Percentiles rank a stretch among this genome's conserved stretches.
phyloP scores from a whole-genome alignment of 2,329 filamentous ascomycete genomes.

The Zymoseptoria brevis region DNA sequence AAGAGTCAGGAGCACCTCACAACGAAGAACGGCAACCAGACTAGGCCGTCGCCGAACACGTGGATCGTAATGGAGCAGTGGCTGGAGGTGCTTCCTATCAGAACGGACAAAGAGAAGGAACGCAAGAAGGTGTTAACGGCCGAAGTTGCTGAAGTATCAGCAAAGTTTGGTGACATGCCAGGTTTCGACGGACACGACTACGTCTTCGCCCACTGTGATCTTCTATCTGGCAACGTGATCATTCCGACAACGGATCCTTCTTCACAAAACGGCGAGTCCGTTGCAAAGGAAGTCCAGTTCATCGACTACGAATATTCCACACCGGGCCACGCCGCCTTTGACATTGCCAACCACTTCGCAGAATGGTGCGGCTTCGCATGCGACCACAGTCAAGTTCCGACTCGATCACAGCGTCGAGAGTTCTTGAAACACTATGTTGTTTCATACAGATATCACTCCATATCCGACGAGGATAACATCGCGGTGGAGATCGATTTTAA shows the following conservation, averaged over 20 bases:
- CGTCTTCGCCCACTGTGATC: slow-evolving; percentile 90
- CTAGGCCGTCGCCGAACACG: slow-evolving; percentile 73
- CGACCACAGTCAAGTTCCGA: slow-evolving; percentile 77
- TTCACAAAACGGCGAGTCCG: slow-evolving; percentile 18
- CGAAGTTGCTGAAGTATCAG: slow-evolving; percentile 64
- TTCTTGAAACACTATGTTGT: slow-evolving; percentile 80
- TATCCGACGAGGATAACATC: slow-evolving; percentile 37
- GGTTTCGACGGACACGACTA: slow-evolving; percentile 72
- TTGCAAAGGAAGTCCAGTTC: slow-evolving; percentile 54
- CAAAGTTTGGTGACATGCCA: slow-evolving; percentile 64
- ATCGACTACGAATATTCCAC: slow-evolving; percentile 99
- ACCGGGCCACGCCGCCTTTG: slow-evolving; percentile 88
- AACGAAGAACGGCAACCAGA: slow-evolving; percentile 28
- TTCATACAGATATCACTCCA: slow-evolving; percentile 51
- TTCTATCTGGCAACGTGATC: slow-evolving; percentile 95
- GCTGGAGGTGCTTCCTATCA: slow-evolving; percentile 74
- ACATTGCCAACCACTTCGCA: slow-evolving; percentile 95
- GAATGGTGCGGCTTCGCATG: slow-evolving; percentile 98
- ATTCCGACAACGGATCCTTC: slow-evolving; percentile 39
- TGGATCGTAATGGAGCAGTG: slow-evolving; percentile 97
- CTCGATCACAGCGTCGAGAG: slow-evolving; percentile 62
- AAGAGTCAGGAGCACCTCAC: slow-evolving; percentile 18
- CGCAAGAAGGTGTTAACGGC: slow-evolving; percentile 62
- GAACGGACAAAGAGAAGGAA: slow-evolving; percentile 59
- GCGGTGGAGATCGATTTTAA: slow-evolving; percentile 42